These are phyloP conservation scores for Straminergon stramineum DNA, from an alignment of 225 moss, liverwort and hornwort genomes.

Conservation along the genomic window DNA sequence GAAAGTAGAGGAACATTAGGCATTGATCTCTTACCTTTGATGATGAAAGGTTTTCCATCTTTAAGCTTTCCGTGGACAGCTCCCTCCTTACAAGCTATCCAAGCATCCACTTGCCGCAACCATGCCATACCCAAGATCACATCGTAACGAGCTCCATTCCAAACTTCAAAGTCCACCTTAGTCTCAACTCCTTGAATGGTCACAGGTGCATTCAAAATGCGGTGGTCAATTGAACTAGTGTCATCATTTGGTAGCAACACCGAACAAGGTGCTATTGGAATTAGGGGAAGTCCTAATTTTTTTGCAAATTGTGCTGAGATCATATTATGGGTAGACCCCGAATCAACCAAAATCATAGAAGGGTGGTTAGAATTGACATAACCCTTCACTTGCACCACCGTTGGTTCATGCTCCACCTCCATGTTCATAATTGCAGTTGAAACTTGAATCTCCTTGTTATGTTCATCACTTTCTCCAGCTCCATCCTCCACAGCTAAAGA, in stretches of 20 bases:
- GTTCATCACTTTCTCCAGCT: not conserved
- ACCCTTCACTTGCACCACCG: not conserved
- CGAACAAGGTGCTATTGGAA: not conserved
- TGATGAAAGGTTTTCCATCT: not conserved
- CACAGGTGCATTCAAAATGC: not conserved
- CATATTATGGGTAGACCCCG: not conserved
- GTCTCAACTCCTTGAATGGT: not conserved
- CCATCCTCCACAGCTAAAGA: not conserved
- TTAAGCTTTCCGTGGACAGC: not conserved
- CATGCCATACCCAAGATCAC: not conserved
- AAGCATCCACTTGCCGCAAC: not conserved
- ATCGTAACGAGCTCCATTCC: not conserved
- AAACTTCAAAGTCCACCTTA: not conserved
- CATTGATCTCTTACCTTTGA: not conserved
- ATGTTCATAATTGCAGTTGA: not conserved
- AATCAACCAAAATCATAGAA: not conserved
- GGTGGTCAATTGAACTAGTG: not conserved
- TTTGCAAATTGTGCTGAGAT: not conserved
- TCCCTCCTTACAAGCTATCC: not conserved
- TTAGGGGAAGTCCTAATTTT: not conserved
- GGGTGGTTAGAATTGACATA: not conserved
- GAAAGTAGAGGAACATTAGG: not conserved
- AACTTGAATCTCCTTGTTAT: not conserved
- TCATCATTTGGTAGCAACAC: not conserved
- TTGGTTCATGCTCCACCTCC: not conserved